Conservation (phyloP, 108 stramenopile genomes). For the Cyclotella distinguenda region DNA sequence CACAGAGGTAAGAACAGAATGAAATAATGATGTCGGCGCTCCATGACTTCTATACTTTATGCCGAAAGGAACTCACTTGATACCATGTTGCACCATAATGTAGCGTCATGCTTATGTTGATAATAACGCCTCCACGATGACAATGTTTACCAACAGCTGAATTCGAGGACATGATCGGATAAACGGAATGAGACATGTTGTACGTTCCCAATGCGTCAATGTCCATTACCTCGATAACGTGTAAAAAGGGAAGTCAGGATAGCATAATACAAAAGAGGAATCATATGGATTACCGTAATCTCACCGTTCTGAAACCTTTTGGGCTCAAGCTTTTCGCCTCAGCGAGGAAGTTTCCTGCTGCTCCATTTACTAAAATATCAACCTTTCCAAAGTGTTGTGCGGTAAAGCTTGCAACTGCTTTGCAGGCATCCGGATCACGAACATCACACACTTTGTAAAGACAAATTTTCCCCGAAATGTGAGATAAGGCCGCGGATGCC, state of each 20-base stretch:
- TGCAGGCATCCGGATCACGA: conserved; percentile 63
- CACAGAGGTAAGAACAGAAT: not conserved
- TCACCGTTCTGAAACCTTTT: conserved; percentile 90
- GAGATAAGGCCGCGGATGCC: conserved; percentile 47
- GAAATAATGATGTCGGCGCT: not conserved
- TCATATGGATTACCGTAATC: not conserved
- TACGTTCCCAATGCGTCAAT: conserved; percentile 92
- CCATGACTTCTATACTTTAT: no score
- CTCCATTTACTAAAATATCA: conserved; percentile 88
- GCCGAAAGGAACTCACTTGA: no score
- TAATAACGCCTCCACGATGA: conserved; percentile 52
- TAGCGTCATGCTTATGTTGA: conserved; percentile 91
- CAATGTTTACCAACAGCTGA: conserved; percentile 19
- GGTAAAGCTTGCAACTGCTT: conserved; percentile 57
- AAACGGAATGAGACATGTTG: conserved; percentile 88
- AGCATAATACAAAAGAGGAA: not conserved
- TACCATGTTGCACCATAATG: conserved; percentile 91
- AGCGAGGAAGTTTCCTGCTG: conserved; percentile 92
- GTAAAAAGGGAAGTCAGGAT: no score
- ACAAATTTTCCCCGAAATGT: conserved; percentile 44
- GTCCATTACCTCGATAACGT: conserved; percentile 62
- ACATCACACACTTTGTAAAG: conserved; percentile 77
- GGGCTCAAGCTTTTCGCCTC: conserved; percentile 77
- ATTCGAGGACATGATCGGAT: conserved; percentile 54
- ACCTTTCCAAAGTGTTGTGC: conserved; percentile 59